These are phyloP conservation scores for Sugiyamaella japonica DNA, from an alignment of 1,139 yeast species.

Conservation along the genomic window DNA sequence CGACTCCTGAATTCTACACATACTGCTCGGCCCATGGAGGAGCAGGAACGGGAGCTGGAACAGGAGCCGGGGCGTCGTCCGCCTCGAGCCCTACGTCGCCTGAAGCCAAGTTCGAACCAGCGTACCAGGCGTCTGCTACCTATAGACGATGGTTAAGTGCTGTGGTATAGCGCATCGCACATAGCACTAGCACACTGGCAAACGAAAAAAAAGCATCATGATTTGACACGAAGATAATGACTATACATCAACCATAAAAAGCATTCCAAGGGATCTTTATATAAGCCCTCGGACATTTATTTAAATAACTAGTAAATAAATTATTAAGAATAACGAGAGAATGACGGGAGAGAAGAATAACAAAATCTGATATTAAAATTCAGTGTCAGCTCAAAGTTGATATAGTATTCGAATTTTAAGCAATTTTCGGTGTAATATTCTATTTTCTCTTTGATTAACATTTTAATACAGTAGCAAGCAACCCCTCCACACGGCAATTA, in stretches of 20 bases:
- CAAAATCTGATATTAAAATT: no score
- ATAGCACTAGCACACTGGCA: no score
- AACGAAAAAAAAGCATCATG: not conserved
- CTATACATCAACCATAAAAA: not conserved
- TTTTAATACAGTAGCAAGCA: no score
- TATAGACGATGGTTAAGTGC: conserved; percentile 33
- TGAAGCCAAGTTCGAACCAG: conserved; percentile 4
- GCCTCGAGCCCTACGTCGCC: conserved; percentile 14
- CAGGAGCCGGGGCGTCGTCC: not conserved
- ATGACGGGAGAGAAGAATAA: no score
- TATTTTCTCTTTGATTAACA: no score
- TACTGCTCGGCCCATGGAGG: conserved; percentile 8
- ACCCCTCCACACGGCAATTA: no score
- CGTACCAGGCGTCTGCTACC: conserved; percentile 27
- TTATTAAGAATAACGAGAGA: no score
- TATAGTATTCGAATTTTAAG: no score
- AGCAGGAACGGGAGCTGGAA: conserved; percentile 4
- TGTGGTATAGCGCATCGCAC: conserved; percentile 14
- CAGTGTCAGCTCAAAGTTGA: no score
- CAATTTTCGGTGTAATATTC: no score
- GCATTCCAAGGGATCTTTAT: not conserved
- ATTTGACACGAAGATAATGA: not conserved
- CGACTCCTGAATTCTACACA: conserved; percentile 17
- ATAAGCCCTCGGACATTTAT: not conserved
- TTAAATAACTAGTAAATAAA: not conserved